phyloP scores from a whole-genome alignment of 1,284 basidiomycete genomes.

The Trichosporon faecale region DNA sequence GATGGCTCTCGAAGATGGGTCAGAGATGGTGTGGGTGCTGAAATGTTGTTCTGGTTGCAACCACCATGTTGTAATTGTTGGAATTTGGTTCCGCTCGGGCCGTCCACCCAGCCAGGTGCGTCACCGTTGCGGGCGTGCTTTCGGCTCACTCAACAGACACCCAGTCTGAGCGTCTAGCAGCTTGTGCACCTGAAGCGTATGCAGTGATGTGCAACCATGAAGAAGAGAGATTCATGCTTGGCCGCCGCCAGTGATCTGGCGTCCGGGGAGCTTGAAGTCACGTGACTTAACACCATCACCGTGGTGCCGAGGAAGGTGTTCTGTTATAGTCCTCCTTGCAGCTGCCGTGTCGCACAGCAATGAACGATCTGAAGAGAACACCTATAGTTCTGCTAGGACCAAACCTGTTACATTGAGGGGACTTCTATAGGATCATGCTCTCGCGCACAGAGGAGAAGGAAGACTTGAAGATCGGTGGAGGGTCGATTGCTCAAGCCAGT shows the following conservation, averaged over 20 bases:
- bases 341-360: too few relatives aligned
- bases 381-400: too few relatives aligned
- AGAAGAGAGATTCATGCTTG: background rate
- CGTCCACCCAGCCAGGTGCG: background rate
- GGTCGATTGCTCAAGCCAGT: background rate
- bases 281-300: too few relatives aligned
- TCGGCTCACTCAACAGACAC: background rate
- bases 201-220: background rate
- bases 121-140: background rate
- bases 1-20: background rate
- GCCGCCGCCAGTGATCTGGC: too few relatives aligned
- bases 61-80: background rate
- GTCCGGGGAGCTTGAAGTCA: too few relatives aligned
- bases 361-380: too few relatives aligned
- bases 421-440: too few relatives aligned
- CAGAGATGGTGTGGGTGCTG: constrained; percentile 1
- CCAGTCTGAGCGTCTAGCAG: background rate
- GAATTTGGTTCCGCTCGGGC: constrained; percentile 10
- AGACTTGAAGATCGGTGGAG: background rate
- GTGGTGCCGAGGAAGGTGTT: too few relatives aligned
- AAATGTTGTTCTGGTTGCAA: constrained; percentile 4
- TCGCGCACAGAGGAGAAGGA: background rate
- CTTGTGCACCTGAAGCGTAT: background rate
- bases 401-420: too few relatives aligned
- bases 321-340: too few relatives aligned